These are phyloP conservation scores for Sporobolomyces pararoseus DNA, from an alignment of 768 basidiomycete species.

Conservation along the genomic window DNA sequence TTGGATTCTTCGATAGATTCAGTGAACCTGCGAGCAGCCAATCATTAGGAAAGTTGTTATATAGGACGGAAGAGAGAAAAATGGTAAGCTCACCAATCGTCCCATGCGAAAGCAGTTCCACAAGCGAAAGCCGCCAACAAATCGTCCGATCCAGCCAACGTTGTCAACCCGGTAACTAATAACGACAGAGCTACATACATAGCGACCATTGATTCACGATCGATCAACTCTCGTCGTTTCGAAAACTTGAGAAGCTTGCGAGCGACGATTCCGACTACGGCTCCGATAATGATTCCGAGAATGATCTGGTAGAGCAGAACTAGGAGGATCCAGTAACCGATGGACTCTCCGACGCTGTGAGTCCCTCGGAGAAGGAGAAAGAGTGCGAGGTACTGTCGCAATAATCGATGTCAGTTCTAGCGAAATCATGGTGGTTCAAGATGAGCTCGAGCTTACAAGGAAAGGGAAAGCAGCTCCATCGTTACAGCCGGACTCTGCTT, in stretches of 20 bases:
- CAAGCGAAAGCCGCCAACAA: slow-evolving; percentile 91
- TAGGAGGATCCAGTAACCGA: slow-evolving; percentile 73
- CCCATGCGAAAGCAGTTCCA: slow-evolving; percentile 71
- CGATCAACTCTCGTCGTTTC: slow-evolving; percentile 48
- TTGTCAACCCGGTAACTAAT: slow-evolving; percentile 72
- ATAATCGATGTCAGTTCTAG: not conserved
- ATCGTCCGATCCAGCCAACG: slow-evolving; percentile 45
- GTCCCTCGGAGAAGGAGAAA: slow-evolving; percentile 72
- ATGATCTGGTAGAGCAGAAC: slow-evolving; percentile 50
- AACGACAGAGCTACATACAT: slow-evolving; percentile 60
- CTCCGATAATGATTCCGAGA: slow-evolving; percentile 50
- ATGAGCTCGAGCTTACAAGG: slow-evolving; percentile 55
- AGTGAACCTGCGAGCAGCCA: slow-evolving; percentile 36
- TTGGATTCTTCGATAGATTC: slow-evolving; percentile 69
- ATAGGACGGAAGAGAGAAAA: not conserved
- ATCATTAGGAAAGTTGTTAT: not conserved
- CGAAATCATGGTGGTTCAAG: not conserved
- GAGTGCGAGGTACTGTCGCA: slow-evolving; percentile 59
- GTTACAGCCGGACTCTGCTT: slow-evolving; percentile 89
- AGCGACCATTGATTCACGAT: slow-evolving; percentile 53
- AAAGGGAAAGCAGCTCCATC: slow-evolving; percentile 97
- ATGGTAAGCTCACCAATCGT: slow-evolving; percentile 41
- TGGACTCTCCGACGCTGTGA: slow-evolving; percentile 57
- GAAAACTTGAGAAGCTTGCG: slow-evolving; percentile 50
- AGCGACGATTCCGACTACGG: slow-evolving; percentile 50